Percentiles rank a stretch among this genome's conserved stretches.
These are phyloP conservation scores for Brassica incana DNA, from an alignment of 345 rosid genomes.

Conservation along the genomic window DNA sequence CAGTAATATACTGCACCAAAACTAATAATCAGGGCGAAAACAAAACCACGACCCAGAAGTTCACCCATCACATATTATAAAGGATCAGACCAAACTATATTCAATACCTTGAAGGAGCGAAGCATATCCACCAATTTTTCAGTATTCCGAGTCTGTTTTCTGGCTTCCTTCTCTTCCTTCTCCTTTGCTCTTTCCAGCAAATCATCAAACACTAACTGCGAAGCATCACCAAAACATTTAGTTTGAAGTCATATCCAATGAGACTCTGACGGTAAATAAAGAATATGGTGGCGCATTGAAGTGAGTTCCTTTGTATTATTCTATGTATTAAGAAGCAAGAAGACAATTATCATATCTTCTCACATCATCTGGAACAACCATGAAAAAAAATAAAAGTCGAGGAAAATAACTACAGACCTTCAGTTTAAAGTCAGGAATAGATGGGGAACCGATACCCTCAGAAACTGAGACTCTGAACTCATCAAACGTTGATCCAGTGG, in stretches of 20 bases:
- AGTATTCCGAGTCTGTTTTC: slow-evolving; percentile 68
- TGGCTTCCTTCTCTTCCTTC: slow-evolving; percentile 91
- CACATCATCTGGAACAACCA: slow-evolving; percentile 11
- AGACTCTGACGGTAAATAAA: slow-evolving; percentile 16
- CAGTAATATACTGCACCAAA: slow-evolving; percentile 64
- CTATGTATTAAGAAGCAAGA: background rate
- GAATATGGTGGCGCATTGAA: slow-evolving; percentile 3
- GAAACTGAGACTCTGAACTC: slow-evolving; percentile 68
- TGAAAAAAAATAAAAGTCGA: background rate
- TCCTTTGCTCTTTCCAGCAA: slow-evolving; percentile 78
- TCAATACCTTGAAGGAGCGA: slow-evolving; percentile 36
- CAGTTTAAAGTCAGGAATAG: slow-evolving; percentile 61
- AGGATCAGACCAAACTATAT: slow-evolving; percentile 22
- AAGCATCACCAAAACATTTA: slow-evolving; percentile 25
- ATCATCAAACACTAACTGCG: slow-evolving; percentile 76
- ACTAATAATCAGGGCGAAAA: slow-evolving; percentile 30
- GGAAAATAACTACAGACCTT: slow-evolving; percentile 46
- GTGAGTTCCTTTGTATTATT: background rate
- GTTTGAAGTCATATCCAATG: slow-evolving; percentile 27
- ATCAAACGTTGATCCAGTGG: slow-evolving; percentile 67
- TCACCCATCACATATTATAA: slow-evolving; percentile 21
- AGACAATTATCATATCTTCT: slow-evolving; percentile 11
- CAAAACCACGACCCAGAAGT: slow-evolving; percentile 27
- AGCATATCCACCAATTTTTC: slow-evolving; percentile 34
- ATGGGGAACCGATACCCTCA: slow-evolving; percentile 51